phyloP scores from a whole-genome alignment of 1,284 basidiomycete genomes.

The Phylloboletellus chloephorus region DNA sequence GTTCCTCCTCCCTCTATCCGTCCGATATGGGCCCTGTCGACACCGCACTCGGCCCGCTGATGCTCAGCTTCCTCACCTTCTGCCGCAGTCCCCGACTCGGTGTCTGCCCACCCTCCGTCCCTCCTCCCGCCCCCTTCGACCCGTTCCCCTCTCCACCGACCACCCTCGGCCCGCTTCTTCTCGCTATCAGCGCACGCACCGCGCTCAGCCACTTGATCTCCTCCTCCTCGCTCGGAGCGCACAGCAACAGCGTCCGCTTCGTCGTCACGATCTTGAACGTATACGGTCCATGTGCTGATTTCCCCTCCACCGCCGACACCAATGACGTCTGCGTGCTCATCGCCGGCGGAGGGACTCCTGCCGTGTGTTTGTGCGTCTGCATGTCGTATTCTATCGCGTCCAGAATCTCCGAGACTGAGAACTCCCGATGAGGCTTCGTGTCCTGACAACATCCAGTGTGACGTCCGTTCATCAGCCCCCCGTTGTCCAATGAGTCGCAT shows the following conservation, averaged over 20 bases:
- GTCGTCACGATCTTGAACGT: constrained; percentile 97
- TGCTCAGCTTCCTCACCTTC: constrained; percentile 43
- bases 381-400: constrained; percentile 89
- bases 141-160: constrained; percentile 33
- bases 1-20: constrained; percentile 9
- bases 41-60: constrained; percentile 29
- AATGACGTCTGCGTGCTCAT: constrained; percentile 34
- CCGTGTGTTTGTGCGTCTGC: constrained; percentile 40
- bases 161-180: constrained; percentile 50
- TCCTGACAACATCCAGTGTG: constrained; percentile 50
- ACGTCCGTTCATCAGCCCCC: constrained; percentile 13
- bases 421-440: constrained; percentile 79
- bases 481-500: constrained; percentile 9
- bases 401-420: constrained; percentile 80
- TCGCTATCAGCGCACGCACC: constrained; percentile 82
- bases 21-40: constrained; percentile 18
- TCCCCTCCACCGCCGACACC: constrained; percentile 32
- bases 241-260: constrained; percentile 83
- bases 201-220: constrained; percentile 98
- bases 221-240: constrained; percentile 95
- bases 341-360: constrained; percentile 31
- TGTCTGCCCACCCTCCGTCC: constrained; percentile 16
- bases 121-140: constrained; percentile 19
- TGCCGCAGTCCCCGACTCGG: constrained; percentile 33
- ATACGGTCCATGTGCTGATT: constrained; percentile 40